Conservation (phyloP, 1,284 basidiomycete species). For the Cutaneotrichosporon dermatis region DNA sequence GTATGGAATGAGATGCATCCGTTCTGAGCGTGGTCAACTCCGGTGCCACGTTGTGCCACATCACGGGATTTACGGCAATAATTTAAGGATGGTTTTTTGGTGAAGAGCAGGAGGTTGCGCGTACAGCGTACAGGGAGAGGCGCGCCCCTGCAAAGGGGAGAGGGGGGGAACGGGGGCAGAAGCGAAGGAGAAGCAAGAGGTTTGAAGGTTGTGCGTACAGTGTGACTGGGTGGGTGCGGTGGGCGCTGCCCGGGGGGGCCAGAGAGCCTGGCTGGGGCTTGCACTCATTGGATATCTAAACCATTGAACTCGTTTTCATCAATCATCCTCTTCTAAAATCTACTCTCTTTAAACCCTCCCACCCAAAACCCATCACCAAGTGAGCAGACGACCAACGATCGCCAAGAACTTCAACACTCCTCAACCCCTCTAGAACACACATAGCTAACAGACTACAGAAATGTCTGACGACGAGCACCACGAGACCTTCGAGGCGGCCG, state of each 20-base stretch:
- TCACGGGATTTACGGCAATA: background rate
- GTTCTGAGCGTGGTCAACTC: background rate
- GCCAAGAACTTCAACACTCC: background rate
- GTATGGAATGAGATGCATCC: background rate
- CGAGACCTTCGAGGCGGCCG: constrained; percentile 68
- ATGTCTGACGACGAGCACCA: constrained; percentile 91
- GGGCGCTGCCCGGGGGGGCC: background rate
- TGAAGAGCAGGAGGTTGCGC: too few relatives aligned
- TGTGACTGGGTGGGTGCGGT: background rate
- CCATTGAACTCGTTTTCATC: background rate
- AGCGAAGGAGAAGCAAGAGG: too few relatives aligned
- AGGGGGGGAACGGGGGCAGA: background rate
- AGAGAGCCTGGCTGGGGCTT: too few relatives aligned
- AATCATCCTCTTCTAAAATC: background rate
- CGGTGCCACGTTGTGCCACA: background rate
- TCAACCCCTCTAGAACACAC: constrained; percentile 1
- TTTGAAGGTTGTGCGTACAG: too few relatives aligned
- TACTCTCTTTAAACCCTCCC: constrained; percentile 12
- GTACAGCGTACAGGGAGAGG: too few relatives aligned
- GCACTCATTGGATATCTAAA: background rate
- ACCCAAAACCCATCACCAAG: background rate
- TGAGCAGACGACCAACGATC: background rate
- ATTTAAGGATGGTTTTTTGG: too few relatives aligned
- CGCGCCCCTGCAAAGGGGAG: background rate
- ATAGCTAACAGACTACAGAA: constrained; percentile 25